Evolutionary conservation across 768 basidiomycete genomes (phyloP).

Genomic region (Hygrocybe coccinea): DNA sequence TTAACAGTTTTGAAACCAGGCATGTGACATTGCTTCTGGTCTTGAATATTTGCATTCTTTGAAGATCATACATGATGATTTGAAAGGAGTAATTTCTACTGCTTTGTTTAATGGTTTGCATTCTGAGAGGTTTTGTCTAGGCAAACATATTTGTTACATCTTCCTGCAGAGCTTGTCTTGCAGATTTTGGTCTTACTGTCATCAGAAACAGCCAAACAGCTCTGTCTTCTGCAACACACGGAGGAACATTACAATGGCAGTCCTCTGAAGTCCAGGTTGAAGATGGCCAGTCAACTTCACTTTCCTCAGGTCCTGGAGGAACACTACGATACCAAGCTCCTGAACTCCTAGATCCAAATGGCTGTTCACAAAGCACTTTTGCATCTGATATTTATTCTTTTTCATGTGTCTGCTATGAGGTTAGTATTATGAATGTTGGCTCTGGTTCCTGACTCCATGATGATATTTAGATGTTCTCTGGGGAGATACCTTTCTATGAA

Average conservation of each 20-base stretch:
- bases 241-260: not conserved
- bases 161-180: conserved; percentile 40
- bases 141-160: conserved; percentile 44
- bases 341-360: conserved; percentile 28
- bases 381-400: conserved; percentile 39
- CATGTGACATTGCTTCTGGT: conserved; percentile 31
- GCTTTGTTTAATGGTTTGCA: not conserved
- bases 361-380: conserved; percentile 5
- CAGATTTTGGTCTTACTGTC: conserved; percentile 46
- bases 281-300: conserved; percentile 20
- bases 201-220: conserved; percentile 16
- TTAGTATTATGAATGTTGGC: conserved; percentile 3
- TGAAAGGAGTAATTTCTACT: conserved; percentile 35
- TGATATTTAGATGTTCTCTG: conserved; percentile 23
- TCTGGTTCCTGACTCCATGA: not conserved
- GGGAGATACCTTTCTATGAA: conserved; percentile 25
- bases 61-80: conserved; percentile 41
- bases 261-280: conserved; percentile 3
- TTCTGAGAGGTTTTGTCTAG: conserved; percentile 18
- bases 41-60: conserved; percentile 31
- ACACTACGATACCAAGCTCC: conserved; percentile 36
- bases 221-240: not conserved
- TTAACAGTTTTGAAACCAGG: conserved; percentile 12
- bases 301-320: conserved; percentile 16
- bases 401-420: conserved; percentile 39